These are phyloP conservation scores for Phaeosphaeria sp. DNA, from an alignment of 2,329 filamentous ascomycete genomes.

Conservation along the genomic window DNA sequence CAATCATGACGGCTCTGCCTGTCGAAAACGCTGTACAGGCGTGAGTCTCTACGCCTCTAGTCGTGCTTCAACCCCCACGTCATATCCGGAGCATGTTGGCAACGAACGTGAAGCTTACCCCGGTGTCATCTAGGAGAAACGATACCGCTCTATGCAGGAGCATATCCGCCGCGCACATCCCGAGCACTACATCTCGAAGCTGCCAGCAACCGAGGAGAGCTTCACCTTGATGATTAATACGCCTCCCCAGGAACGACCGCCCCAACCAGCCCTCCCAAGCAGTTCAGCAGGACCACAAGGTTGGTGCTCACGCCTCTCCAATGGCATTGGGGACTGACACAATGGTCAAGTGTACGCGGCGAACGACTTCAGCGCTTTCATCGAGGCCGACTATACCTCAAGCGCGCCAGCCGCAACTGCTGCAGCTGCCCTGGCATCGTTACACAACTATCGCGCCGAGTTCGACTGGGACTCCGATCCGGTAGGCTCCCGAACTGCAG, in stretches of 20 bases:
- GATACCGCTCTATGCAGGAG: constrained; percentile 99
- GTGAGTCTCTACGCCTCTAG: constrained; percentile 67
- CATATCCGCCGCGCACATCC: constrained; percentile 97
- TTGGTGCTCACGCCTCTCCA: constrained; percentile 37
- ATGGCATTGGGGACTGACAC: constrained; percentile 44
- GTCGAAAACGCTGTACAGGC: constrained; percentile 95
- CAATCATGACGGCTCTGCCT: constrained; percentile 96
- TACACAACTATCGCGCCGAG: constrained; percentile 80
- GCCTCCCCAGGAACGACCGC: constrained; percentile 75
- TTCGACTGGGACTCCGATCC: constrained; percentile 52
- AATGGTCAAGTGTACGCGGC: constrained; percentile 53
- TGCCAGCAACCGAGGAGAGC: constrained; percentile 94
- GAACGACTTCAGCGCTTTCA: constrained; percentile 69
- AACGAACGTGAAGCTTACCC: constrained; percentile 4
- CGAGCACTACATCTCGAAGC: constrained; percentile 96
- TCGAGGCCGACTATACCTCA: constrained; percentile 69
- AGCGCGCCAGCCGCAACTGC: constrained; percentile 75
- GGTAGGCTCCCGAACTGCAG: constrained; percentile 30
- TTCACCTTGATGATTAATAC: constrained; percentile 96
- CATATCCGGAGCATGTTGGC: constrained; percentile 14
- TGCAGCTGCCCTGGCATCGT: constrained; percentile 84
- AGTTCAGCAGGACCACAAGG: constrained; percentile 45
- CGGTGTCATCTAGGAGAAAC: constrained; percentile 73
- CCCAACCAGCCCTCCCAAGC: constrained; percentile 55
- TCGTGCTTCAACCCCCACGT: constrained; percentile 23